phyloP scores from a whole-genome alignment of 176 grass and related monocot genomes.

The Typha latifolia region DNA sequence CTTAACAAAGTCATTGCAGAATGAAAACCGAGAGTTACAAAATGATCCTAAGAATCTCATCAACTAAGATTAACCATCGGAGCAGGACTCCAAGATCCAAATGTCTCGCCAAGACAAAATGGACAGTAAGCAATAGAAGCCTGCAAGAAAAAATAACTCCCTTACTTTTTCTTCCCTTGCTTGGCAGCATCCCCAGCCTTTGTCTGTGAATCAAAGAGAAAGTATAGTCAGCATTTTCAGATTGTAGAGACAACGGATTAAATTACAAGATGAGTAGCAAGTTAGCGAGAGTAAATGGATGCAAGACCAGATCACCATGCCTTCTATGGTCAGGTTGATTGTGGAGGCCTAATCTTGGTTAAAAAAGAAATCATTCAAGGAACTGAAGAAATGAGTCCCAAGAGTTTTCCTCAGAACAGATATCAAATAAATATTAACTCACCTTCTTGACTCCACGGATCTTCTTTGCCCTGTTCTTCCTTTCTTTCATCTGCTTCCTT shows the following conservation, averaged over 20 bases:
- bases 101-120: slow-evolving; percentile 5
- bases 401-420: not conserved
- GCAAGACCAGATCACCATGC: not conserved
- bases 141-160: slow-evolving; percentile 2
- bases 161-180: slow-evolving; percentile 76
- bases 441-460: slow-evolving; percentile 92
- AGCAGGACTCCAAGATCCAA: not conserved
- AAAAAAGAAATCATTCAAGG: not conserved
- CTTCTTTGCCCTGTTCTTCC: slow-evolving; percentile 85
- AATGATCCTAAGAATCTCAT: not conserved
- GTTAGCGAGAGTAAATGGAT: not conserved
- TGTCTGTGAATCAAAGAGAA: slow-evolving; percentile 31
- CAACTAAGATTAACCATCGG: not conserved
- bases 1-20: not conserved
- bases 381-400: not conserved
- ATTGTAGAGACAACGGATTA: not conserved
- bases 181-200: slow-evolving; percentile 80
- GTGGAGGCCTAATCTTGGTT: too few species aligned
- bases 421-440: not conserved
- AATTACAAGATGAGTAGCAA: not conserved
- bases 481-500: slow-evolving; percentile 91
- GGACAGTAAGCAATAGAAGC: slow-evolving; percentile 10
- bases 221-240: not conserved
- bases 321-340: not conserved
- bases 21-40: not conserved